Base-by-base conservation (phyloP, 2,329 filamentous ascomycete species). In the Gyromitra esculenta region DNA sequence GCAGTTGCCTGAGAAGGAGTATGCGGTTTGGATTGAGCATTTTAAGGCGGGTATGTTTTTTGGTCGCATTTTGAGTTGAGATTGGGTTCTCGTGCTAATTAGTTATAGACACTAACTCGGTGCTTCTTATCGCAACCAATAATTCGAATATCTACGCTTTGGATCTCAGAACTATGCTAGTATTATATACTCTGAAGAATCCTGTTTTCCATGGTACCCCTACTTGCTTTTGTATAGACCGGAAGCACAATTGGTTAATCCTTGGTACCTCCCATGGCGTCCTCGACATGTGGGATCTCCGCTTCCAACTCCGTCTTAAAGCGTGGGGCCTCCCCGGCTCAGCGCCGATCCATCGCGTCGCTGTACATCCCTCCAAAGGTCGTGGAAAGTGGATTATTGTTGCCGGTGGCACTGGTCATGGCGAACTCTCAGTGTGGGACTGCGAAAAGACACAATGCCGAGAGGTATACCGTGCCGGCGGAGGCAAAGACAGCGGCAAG, bases 371-470 rank as follows among this genome's bases (percentile, higher is more conserved):
- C 0, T 88, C 88, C 31, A 92, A 91, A 82, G 91, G 92, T 0
- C 89, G 92, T 56, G 92, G 92, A 9, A 91, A 91, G 82, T 95
- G 93, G 88, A 89, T 98, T 0, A 96, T 94, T 82, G 91, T 97
- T 7, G 91, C 94, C 1, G 94, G 95, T 15, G 94, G 95, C 7
- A 96, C 92, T 6, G 92, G 90, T 2, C 90, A 92, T 77, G 93
- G 93, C 15, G 96, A 99, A 82, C 89, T 99, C 41, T 96, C 93
- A 0, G 92, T 97, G 0, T 99, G 96, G 96, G 96, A 98, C 81
- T 86, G 98, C 15, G 95, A 98, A 82, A 96, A 95, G 84, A 89
- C 90, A 6, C 88, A 92, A 59, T 99, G 96, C 81, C 89, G 93
- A 75, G 94, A 98, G 82, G 91, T 97, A 0, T 97, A 97, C 82